Conservation (phyloP, 176 grass and related monocot species). For the Musa troglodytarum region DNA sequence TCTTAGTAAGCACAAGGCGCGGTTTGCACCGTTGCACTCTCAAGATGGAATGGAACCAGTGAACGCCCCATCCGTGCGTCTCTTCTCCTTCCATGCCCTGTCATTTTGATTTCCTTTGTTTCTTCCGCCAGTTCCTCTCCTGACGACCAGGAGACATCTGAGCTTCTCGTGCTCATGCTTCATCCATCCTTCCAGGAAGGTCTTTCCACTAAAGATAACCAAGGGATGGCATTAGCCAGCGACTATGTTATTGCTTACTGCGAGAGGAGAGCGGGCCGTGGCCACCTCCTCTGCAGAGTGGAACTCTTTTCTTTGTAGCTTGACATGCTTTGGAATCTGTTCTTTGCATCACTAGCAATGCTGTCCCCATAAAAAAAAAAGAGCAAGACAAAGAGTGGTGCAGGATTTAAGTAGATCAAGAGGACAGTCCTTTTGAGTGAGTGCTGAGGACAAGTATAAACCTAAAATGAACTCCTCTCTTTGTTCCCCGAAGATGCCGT, state of each 20-base stretch:
- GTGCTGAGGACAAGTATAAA: too few species aligned
- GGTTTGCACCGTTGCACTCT: too few species aligned
- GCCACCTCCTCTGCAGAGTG: constrained; percentile 4
- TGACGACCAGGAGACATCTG: not conserved
- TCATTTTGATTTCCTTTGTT: not conserved
- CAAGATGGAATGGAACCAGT: too few species aligned
- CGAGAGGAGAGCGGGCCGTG: not conserved
- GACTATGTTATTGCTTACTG: not conserved
- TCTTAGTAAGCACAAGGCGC: too few species aligned
- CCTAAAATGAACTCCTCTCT: too few species aligned
- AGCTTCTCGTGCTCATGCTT: not conserved
- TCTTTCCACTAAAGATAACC: not conserved
- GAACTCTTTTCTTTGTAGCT: not conserved
- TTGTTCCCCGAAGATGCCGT: too few species aligned
- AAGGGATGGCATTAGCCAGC: too few species aligned
- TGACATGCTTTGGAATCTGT: constrained; percentile 9
- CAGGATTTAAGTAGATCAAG: not conserved
- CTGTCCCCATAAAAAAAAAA: not conserved
- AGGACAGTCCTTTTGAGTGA: not conserved
- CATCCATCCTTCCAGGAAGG: not conserved
- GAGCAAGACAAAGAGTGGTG: not conserved
- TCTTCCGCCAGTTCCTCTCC: not conserved
- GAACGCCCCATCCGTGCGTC: not conserved
- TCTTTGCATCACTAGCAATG: constrained; percentile 2
- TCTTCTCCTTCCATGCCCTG: not conserved